Percentiles rank a stretch among this genome's conserved stretches.
Evolutionary conservation across 805 yeast species (phyloP).

Genomic region (Candida chilensis): DNA sequence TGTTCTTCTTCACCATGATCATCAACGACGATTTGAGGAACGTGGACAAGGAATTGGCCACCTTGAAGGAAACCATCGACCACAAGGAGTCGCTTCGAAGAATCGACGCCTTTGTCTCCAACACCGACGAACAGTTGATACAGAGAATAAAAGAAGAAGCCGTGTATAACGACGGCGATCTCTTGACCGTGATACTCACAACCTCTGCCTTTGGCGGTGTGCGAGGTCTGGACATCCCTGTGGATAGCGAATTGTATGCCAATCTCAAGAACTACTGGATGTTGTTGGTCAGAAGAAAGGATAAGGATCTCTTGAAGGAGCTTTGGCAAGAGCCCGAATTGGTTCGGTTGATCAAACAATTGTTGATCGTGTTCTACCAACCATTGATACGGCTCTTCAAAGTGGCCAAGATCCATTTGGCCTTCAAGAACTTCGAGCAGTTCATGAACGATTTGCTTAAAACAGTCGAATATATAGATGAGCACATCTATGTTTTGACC

Average conservation of each 20-base stretch:
- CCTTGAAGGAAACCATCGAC: constrained; percentile 29
- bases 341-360: constrained; percentile 63
- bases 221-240: too few species aligned
- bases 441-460: constrained; percentile 61
- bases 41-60: constrained; percentile 43
- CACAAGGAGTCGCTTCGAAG: constrained; percentile 12
- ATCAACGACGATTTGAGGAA: constrained; percentile 67
- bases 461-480: constrained; percentile 41
- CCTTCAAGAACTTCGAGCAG: constrained; percentile 52
- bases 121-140: constrained; percentile 4
- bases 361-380: constrained; percentile 64
- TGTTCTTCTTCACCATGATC: constrained; percentile 63
- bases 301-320: constrained; percentile 65
- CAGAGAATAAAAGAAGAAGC: constrained; percentile 17
- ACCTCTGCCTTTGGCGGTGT: constrained; percentile 7
- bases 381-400: constrained; percentile 65
- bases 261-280: constrained; percentile 55
- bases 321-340: constrained; percentile 83
- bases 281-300: constrained; percentile 58
- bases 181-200: too few species aligned
- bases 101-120: constrained; percentile 14
- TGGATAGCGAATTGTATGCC: constrained; percentile 31
- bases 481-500: constrained; percentile 34
- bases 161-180: constrained; percentile 4
- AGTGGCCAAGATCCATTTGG: constrained; percentile 55